These are phyloP conservation scores for Lentinula sp. DNA, from an alignment of 768 basidiomycete genomes.

Conservation along the genomic window DNA sequence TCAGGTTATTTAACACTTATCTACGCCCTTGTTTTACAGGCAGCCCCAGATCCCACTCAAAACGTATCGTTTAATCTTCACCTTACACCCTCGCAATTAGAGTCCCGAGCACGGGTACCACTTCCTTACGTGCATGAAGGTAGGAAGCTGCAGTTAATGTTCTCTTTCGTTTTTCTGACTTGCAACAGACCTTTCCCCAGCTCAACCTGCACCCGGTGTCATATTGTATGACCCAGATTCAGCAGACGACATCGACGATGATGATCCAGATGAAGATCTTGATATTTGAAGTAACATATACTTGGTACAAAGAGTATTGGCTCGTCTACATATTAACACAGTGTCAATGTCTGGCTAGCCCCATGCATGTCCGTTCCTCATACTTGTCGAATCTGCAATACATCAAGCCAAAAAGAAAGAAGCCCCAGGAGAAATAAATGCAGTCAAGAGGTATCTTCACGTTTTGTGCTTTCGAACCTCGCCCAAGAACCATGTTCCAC, in stretches of 20 bases:
- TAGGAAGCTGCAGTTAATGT: conserved; percentile 16
- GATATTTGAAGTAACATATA: conserved; percentile 52
- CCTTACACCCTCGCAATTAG: conserved; percentile 77
- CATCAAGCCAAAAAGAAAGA: not conserved
- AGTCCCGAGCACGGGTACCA: conserved; percentile 74
- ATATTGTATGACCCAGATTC: conserved; percentile 92
- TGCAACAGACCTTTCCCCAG: not conserved
- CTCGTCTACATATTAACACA: not conserved
- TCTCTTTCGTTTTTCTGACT: not conserved
- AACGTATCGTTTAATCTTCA: conserved; percentile 84
- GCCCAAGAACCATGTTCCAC: conserved; percentile 14
- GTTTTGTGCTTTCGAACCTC: not conserved
- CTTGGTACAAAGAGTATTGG: not conserved
- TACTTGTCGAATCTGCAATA: not conserved
- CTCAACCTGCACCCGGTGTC: conserved; percentile 25
- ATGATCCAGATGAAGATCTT: conserved; percentile 93
- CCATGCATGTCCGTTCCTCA: not conserved
- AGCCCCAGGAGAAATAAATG: not conserved
- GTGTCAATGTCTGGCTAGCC: not conserved
- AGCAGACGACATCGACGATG: conserved; percentile 91
- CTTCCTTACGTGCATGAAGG: conserved; percentile 90
- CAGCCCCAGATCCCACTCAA: conserved; percentile 53
- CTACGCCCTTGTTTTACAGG: conserved; percentile 15
- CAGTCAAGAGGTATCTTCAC: not conserved
- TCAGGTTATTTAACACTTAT: not conserved